Base-by-base conservation (phyloP, 495 filamentous ascomycete genomes). In the Durotheca rogersii region DNA sequence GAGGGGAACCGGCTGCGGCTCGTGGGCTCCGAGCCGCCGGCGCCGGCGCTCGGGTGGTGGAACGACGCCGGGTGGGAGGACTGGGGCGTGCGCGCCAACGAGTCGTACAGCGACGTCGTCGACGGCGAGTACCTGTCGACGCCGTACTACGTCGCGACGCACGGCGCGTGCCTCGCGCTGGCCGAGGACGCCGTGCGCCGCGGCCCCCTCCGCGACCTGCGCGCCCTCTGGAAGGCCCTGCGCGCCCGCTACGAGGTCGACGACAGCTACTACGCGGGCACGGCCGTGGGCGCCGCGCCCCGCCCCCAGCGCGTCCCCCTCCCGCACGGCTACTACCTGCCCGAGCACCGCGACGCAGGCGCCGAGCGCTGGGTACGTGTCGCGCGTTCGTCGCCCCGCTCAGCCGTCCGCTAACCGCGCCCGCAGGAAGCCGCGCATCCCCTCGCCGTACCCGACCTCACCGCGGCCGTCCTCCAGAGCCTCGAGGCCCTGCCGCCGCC, bases 191-290 rank as follows among this genome's bases (percentile, higher is more conserved):
- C 19, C 1, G 48, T 58, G 42, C 15, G 47, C 11, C 33, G n/a
- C 11, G 43, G 36, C 9, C 53, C 47, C 25, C 47, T 52, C n/a
- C 54, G 43, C 7, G 48, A 47, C 20, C n/a, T 52, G 11, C 42
- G 43, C 7, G 48, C 48, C 2, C 38, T 58, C 10, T 52, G 47
- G 54, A 58, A 48, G 18, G 33, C 44, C 3, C 27, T 52, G 18
- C 48, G 39, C 15, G 40, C 37, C 29, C 37, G 48, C 2, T 46
- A 48, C 4, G 34, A 48, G 4, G 54, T 37, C n/a, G 43, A 35
- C 14, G 51, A 53, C 42, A 42, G 20, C n/a, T 37, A 47, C 15
- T 36, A 47, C 21, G 47, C 42, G 42, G 31, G 42, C 16, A 38
- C 33, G 11, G 23, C 23, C 0, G 11, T 15, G 7, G 44, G 39